Evolutionary conservation across 2,329 filamentous ascomycete species (phyloP), one percentile per base, ranked within the genome.

Genomic region (Verticillium klebahnii): DNA sequence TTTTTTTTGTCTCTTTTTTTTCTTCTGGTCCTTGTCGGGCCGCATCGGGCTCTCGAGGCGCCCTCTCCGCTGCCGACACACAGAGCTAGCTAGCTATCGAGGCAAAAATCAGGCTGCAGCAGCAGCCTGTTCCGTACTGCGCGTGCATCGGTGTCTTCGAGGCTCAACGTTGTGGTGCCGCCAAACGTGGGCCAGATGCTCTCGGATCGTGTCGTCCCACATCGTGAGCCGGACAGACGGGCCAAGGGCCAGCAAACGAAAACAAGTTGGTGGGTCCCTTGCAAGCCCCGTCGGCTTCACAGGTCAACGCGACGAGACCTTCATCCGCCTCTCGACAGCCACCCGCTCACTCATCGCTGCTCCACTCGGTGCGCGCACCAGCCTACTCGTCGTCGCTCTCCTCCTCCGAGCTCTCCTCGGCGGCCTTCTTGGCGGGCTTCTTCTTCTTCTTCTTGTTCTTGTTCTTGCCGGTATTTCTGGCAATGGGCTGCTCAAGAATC

Each of bases 361-460:
- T 31, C 32, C 37, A 60, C 40, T 8, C 50, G 2, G 29, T 19
- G 19, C 23, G 50, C 50, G 34, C 50, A 25, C 50, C 45, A 25
- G 57, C 56, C 66, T 72, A 74, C 65, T 52, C 45, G 45, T 77
- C 73, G 60, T 77, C 74, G 64, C 72, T 74, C 45, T 72, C 68
- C 56, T 72, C 68, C 7, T 67, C 70, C 57, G 68, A 74, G n/a
- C 66, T 68, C 29, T 67, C 68, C 58, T 65, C 67, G 3, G 62
- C 65, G 59, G 75, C 72, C 77, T 80, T 80, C 74, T 82, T 80
- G 68, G 75, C 76, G 34, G 79, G 73, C 73, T 85, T 82, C 78
- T 86, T 86, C 85, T 89, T 89, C 85, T 90, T 90, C 78, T 89
- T 87, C 85, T 91, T 93, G 86, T 93, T 96, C 84, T 93, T 94